A percentile compares a stretch with the other conserved stretches of the same genome.
phyloP scores from a whole-genome alignment of 2,329 filamentous ascomycete genomes.

The Penicillium capsulatum region DNA sequence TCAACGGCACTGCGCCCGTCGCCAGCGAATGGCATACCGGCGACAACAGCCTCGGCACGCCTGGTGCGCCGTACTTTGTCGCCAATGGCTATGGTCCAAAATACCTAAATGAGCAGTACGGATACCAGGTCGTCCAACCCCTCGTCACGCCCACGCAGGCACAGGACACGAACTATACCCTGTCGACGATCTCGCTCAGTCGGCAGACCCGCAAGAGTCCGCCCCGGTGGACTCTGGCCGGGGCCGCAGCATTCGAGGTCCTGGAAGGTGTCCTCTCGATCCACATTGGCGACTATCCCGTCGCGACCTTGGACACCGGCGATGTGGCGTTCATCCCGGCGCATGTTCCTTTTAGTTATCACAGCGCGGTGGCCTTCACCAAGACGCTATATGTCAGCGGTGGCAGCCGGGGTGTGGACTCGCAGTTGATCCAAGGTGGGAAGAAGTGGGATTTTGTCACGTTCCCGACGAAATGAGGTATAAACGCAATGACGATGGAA shows the following conservation, averaged over 20 bases:
- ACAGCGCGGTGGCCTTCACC: constrained; percentile 24
- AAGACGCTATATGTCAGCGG: constrained; percentile 24
- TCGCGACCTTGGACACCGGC: constrained; percentile 31
- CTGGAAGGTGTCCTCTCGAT: constrained; percentile 36
- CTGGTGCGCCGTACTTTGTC: constrained; percentile 40
- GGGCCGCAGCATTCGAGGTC: constrained; percentile 40
- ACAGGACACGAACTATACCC: constrained; percentile 40
- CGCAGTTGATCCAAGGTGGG: constrained; percentile 14
- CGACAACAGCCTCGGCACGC: constrained; percentile 33
- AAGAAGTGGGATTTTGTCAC: constrained; percentile 19
- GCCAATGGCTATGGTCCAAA: constrained; percentile 48
- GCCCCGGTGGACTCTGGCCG: constrained; percentile 22
- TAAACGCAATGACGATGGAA: too few species aligned
- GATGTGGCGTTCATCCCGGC: constrained; percentile 42
- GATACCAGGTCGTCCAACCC: constrained; percentile 45
- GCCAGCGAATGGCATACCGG: constrained; percentile 39
- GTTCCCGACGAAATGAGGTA: too few species aligned
- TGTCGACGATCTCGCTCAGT: constrained; percentile 43
- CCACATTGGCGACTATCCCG: constrained; percentile 29
- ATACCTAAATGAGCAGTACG: constrained; percentile 39
- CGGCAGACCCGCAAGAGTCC: constrained; percentile 22
- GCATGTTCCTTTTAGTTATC: constrained; percentile 30
- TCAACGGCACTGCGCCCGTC: constrained; percentile 41
- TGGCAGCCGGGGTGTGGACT: constrained; percentile 18
- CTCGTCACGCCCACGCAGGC: constrained; percentile 42